A percentile compares a stretch with the other conserved stretches of the same genome.
Evolutionary conservation across 495 filamentous ascomycete genomes (phyloP).

Genomic region (Xylaria flabelliformis): DNA sequence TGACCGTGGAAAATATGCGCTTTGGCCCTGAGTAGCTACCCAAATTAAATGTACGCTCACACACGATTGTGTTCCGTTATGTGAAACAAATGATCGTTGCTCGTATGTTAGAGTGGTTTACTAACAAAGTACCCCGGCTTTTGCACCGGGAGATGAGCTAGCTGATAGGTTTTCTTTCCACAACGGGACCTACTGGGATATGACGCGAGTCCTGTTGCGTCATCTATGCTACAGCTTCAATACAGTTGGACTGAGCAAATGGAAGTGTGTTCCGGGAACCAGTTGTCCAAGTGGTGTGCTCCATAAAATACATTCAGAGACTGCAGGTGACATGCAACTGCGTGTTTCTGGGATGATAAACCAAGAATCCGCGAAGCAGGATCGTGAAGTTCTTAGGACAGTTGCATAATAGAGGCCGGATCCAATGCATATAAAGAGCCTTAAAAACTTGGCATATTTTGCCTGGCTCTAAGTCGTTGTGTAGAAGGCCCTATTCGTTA

Average conservation of each 20-base stretch:
- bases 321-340: not conserved
- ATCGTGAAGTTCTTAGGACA: not conserved
- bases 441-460: not conserved
- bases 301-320: not conserved
- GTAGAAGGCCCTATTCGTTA: not conserved
- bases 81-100: not conserved
- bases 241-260: not conserved
- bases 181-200: not conserved
- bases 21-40: not conserved
- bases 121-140: not conserved
- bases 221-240: not conserved
- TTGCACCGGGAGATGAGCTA: not conserved
- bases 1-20: not conserved
- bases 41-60: not conserved
- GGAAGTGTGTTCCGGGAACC: not conserved
- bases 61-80: not conserved
- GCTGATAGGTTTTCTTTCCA: not conserved
- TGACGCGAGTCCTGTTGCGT: not conserved
- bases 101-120: not conserved
- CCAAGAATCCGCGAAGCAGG: not conserved
- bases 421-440: not conserved
- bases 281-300: not conserved
- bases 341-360: not conserved
- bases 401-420: not conserved
- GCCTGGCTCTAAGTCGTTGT: not conserved